These are phyloP conservation scores for Dalechampia spathulata DNA, from an alignment of 441 rosid genomes.

Conservation along the genomic window DNA sequence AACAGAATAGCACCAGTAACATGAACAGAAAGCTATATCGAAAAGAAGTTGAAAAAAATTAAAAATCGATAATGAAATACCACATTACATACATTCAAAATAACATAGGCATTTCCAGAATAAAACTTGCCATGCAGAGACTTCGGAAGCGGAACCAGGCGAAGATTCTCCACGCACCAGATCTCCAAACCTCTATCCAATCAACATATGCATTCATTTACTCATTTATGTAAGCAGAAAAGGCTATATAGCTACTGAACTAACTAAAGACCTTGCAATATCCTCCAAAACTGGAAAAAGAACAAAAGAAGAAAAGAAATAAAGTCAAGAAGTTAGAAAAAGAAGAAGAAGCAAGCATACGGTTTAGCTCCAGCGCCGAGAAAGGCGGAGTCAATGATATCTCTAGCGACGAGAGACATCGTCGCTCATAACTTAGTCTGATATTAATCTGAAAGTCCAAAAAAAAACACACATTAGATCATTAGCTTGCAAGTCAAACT, in stretches of 20 bases:
- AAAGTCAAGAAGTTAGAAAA: not conserved
- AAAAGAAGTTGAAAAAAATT: not conserved
- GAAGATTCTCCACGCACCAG: slow-evolving; percentile 62
- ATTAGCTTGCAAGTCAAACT: too few species aligned
- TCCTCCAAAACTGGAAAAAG: not conserved
- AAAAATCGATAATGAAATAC: too few species aligned
- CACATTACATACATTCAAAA: slow-evolving; percentile 55
- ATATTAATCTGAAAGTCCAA: not conserved
- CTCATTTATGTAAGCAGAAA: too few species aligned
- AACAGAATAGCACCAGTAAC: not conserved
- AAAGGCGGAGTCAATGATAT: slow-evolving; percentile 41
- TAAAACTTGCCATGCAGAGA: slow-evolving; percentile 62
- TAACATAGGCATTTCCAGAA: slow-evolving; percentile 59
- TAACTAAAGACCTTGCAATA: too few species aligned
- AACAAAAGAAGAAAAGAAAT: slow-evolving; percentile 13
- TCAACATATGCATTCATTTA: too few species aligned
- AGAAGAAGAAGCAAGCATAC: slow-evolving; percentile 28
- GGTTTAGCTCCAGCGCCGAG: slow-evolving; percentile 54
- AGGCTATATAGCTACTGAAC: too few species aligned
- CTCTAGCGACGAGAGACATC: slow-evolving; percentile 41
- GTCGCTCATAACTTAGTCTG: slow-evolving; percentile 10
- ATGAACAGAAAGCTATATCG: not conserved
- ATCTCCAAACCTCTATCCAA: slow-evolving; percentile 80
- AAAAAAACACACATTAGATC: not conserved
- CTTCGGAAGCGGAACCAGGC: slow-evolving; percentile 45